Percentiles rank a stretch among this genome's conserved stretches.
Conservation (phyloP, 1,284 basidiomycete species). For the Chiua sp. region DNA sequence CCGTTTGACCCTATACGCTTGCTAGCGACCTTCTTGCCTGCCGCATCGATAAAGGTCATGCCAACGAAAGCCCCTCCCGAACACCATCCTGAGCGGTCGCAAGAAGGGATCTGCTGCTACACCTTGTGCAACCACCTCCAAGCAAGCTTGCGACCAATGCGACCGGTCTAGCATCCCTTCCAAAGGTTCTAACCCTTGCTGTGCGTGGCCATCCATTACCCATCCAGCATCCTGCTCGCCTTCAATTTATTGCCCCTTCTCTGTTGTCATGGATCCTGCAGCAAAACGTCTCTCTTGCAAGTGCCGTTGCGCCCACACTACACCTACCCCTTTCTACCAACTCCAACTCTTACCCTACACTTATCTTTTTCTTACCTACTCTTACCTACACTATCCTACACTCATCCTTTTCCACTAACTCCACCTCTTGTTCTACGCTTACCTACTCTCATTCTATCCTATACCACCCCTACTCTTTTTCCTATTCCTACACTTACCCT, state of each 20-base stretch:
- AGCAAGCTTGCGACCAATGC: constrained; percentile 87
- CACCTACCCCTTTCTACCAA: too few species aligned
- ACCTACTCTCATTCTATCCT: too few species aligned
- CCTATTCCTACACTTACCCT: too few species aligned
- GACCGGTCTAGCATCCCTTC: constrained; percentile 82
- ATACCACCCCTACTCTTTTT: too few species aligned
- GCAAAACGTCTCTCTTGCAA: constrained; percentile 82
- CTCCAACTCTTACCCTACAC: too few species aligned
- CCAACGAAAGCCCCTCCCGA: constrained; percentile 63
- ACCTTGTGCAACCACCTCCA: constrained; percentile 74
- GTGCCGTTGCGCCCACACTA: constrained; percentile 77
- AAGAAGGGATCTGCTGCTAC: constrained; percentile 66
- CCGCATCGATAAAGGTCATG: constrained; percentile 91
- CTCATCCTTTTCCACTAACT: too few species aligned
- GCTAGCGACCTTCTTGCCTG: constrained; percentile 83
- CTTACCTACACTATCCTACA: too few species aligned
- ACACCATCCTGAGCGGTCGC: constrained; percentile 38
- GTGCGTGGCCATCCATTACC: constrained; percentile 46
- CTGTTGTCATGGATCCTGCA: constrained; percentile 33
- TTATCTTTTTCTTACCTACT: too few species aligned
- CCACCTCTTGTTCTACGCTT: too few species aligned
- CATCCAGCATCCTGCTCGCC: constrained; percentile 1
- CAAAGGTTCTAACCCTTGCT: constrained; percentile 81
- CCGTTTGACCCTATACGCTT: constrained; percentile 1
- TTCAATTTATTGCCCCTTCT: constrained; percentile 2